Evolutionary conservation across 495 filamentous ascomycete species (phyloP).

Genomic region (Penicillium daleae): DNA sequence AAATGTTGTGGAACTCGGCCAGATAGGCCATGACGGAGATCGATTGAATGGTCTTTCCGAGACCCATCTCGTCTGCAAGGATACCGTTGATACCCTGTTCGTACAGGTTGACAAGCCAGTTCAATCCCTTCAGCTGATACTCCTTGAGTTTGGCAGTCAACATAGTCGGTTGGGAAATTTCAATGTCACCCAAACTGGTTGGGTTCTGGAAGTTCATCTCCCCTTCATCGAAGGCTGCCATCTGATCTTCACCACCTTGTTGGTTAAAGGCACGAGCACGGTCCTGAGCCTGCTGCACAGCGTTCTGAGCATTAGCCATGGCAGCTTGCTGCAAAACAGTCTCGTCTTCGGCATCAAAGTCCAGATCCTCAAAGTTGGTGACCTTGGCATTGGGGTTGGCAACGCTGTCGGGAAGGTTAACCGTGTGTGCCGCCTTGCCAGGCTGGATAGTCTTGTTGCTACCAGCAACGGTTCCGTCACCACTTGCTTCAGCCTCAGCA

Average conservation of each 20-base stretch:
- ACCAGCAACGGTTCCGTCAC: slow-evolving; percentile 68
- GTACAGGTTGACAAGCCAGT: slow-evolving; percentile 98
- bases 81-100: slow-evolving; percentile 99
- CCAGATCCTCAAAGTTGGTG: slow-evolving; percentile 89
- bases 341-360: slow-evolving; percentile 96
- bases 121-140: slow-evolving; percentile 97
- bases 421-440: slow-evolving; percentile 50
- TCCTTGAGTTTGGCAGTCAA: slow-evolving; percentile 94
- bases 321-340: slow-evolving; percentile 78
- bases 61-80: slow-evolving; percentile 98
- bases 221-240: slow-evolving; percentile 66
- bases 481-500: slow-evolving; percentile 88
- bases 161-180: slow-evolving; percentile 93
- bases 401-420: slow-evolving; percentile 62
- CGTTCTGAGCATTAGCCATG: slow-evolving; percentile 94
- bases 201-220: slow-evolving; percentile 99
- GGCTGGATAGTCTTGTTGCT: slow-evolving; percentile 49
- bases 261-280: slow-evolving; percentile 91
- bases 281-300: slow-evolving; percentile 91
- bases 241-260: slow-evolving; percentile 49
- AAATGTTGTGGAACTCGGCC: slow-evolving; percentile 95
- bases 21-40: slow-evolving; percentile 99
- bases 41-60: slow-evolving; percentile 97
- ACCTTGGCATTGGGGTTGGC: slow-evolving; percentile 68
- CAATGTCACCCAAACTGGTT: slow-evolving; percentile 87